Evolutionary conservation across 176 grass and related monocot genomes (phyloP).

Genomic region (Oryza coarctata): DNA sequence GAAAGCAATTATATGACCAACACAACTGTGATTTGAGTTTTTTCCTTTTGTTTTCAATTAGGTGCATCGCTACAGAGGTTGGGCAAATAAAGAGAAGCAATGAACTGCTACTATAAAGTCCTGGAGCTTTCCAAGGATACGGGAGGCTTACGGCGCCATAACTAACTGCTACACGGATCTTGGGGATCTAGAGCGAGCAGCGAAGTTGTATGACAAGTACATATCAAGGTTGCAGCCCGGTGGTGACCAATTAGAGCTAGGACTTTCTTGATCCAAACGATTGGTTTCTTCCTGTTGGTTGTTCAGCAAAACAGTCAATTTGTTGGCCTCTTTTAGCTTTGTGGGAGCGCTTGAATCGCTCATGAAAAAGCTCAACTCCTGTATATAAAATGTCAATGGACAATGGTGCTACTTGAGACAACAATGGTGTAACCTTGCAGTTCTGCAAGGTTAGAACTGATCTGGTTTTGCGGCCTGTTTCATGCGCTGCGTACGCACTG

Average conservation of each 20-base stretch:
- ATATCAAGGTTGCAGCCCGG: slow-evolving; percentile 44
- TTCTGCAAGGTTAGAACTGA: too few species aligned
- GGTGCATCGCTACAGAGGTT: slow-evolving; percentile 58
- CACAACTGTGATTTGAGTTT: background rate
- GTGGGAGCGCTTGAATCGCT: background rate
- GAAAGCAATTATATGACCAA: background rate
- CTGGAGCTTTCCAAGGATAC: slow-evolving; percentile 60
- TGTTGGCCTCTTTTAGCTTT: background rate
- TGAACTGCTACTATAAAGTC: slow-evolving; percentile 55
- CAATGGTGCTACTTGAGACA: background rate
- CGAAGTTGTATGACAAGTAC: slow-evolving; percentile 67
- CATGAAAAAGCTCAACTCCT: background rate
- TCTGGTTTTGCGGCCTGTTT: background rate
- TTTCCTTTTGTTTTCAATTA: background rate
- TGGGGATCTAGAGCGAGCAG: slow-evolving; percentile 57
- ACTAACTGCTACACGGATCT: slow-evolving; percentile 69
- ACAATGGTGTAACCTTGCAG: too few species aligned
- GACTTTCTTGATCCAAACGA: background rate
- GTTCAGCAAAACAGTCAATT: background rate
- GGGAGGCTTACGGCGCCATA: slow-evolving; percentile 71
- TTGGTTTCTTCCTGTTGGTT: background rate
- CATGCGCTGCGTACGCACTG: background rate
- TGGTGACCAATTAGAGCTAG: background rate
- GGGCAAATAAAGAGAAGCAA: slow-evolving; percentile 62
- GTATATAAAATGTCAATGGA: background rate